These are phyloP conservation scores for Cladochytrium replicatum DNA, from an alignment of 192 early-diverging fungal species.

Conservation along the genomic window DNA sequence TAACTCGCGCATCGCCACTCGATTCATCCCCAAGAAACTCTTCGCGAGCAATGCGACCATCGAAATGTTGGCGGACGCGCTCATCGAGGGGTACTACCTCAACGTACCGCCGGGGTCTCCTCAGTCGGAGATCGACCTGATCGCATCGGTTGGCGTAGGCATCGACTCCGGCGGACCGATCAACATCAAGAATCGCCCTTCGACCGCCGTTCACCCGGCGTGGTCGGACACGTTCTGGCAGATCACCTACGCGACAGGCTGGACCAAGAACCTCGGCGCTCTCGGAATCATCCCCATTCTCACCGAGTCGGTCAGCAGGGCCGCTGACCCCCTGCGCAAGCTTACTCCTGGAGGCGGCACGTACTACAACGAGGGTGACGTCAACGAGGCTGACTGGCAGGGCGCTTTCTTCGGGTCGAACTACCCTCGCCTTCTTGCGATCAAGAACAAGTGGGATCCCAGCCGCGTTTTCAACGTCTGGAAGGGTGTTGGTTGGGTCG, in stretches of 20 bases:
- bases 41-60: constrained; percentile 12
- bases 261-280: no score
- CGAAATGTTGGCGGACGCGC: background rate
- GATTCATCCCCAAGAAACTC: constrained; percentile 17
- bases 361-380: constrained; percentile 41
- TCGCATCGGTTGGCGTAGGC: constrained; percentile 2
- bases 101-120: no score
- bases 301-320: no score
- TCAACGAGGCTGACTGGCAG: constrained; percentile 30
- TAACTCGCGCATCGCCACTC: constrained; percentile 19
- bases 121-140: background rate
- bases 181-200: constrained; percentile 2
- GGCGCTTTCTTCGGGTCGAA: constrained; percentile 34
- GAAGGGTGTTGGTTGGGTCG: no score
- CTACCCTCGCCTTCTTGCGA: constrained; percentile 24
- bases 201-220: constrained; percentile 16
- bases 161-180: constrained; percentile 20
- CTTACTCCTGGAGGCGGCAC: constrained; percentile 29
- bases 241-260: background rate
- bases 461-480: no score
- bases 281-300: no score
- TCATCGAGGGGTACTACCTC: constrained; percentile 15
- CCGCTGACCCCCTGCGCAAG: constrained; percentile 8
- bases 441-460: constrained; percentile 38
- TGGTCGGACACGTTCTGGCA: constrained; percentile 26